phyloP scores from a whole-genome alignment of 345 rosid species.

The Euphorbia pulcherrima region DNA sequence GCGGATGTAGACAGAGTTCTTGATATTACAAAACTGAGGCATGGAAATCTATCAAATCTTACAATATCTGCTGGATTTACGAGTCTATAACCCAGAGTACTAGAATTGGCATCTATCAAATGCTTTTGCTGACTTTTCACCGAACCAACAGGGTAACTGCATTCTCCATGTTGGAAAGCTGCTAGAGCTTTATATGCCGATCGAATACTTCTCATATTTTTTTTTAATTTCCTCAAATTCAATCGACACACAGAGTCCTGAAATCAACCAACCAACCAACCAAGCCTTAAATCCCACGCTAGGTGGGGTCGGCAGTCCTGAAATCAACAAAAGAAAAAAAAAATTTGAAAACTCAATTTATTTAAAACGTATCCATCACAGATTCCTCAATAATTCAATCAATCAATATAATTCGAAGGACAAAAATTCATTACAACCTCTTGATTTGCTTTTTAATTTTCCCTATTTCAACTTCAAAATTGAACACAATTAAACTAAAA shows the following conservation, averaged over 20 bases:
- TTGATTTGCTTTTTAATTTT: not conserved
- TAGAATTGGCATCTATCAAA: constrained; percentile 21
- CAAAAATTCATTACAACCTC: not conserved
- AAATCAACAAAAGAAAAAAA: no score
- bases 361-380: no score
- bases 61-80: constrained; percentile 15
- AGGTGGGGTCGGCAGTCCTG: no score
- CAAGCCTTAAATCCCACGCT: no score
- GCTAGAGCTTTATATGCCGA: constrained; percentile 39
- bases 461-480: not conserved
- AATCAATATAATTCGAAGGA: no score
- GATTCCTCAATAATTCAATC: not conserved
- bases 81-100: constrained; percentile 17
- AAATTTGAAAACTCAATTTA: not conserved
- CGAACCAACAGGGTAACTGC: constrained; percentile 23
- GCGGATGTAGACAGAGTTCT: constrained; percentile 53
- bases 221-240: constrained; percentile 15
- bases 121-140: constrained; percentile 22
- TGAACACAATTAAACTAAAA: not conserved
- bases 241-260: not conserved
- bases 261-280: no score
- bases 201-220: constrained; percentile 53
- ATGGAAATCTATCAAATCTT: constrained; percentile 10
- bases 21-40: constrained; percentile 22
- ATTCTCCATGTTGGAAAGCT: constrained; percentile 33